Evolutionary conservation across 2,329 filamentous ascomycete genomes (phyloP).

Genomic region (Aspergillus tamarii): DNA sequence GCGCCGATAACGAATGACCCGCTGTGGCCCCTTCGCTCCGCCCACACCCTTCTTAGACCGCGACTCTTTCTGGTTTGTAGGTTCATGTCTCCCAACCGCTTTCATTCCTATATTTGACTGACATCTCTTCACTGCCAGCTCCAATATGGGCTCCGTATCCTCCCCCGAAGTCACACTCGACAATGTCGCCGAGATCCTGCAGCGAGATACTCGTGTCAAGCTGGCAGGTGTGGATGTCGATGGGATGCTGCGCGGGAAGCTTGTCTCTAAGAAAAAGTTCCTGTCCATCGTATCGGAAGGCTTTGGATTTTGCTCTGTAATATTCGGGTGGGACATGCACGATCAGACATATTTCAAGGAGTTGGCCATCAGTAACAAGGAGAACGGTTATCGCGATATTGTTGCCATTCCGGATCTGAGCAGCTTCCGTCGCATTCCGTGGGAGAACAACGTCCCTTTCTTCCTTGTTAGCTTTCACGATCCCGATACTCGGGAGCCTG

Average conservation of each 20-base stretch:
- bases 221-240: constrained; percentile 87
- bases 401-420: constrained; percentile 78
- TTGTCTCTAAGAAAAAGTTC: constrained; percentile 92
- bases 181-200: constrained; percentile 67
- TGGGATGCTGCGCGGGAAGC: constrained; percentile 83
- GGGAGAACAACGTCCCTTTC: constrained; percentile 85
- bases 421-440: constrained; percentile 82
- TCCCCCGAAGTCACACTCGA: constrained; percentile 55
- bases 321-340: constrained; percentile 98
- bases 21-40: not conserved
- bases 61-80: not conserved
- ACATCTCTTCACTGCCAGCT: not conserved
- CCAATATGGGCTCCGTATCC: constrained; percentile 5
- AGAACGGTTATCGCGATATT: constrained; percentile 86
- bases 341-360: constrained; percentile 86
- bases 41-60: not conserved
- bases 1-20: not conserved
- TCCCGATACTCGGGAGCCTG: constrained; percentile 71
- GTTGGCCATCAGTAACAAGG: constrained; percentile 83
- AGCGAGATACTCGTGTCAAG: constrained; percentile 78
- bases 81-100: not conserved
- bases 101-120: not conserved
- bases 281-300: constrained; percentile 77
- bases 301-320: constrained; percentile 91
- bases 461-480: constrained; percentile 84